Conservation (phyloP, 2,329 filamentous ascomycete genomes). For the Ophiostoma montium region DNA sequence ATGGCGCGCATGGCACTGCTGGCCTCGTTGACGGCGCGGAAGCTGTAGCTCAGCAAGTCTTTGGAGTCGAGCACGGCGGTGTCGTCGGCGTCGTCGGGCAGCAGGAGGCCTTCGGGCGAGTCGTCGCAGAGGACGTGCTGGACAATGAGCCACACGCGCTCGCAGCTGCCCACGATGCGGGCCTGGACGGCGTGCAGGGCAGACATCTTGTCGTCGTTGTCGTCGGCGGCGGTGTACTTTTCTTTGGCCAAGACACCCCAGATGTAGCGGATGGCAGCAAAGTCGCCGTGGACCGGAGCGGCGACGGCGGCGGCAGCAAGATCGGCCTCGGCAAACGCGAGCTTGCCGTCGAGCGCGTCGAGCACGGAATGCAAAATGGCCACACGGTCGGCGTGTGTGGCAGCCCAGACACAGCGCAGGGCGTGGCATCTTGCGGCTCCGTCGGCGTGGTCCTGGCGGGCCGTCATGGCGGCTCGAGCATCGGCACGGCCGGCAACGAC, state of each 20-base stretch:
- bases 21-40: conserved; percentile 86
- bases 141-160: conserved; percentile 64
- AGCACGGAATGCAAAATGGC: conserved; percentile 44
- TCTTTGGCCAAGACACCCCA: conserved; percentile 36
- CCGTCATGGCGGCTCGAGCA: conserved; percentile 50
- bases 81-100: conserved; percentile 55
- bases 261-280: conserved; percentile 51
- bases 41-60: conserved; percentile 85
- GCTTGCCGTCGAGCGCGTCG: conserved; percentile 47
- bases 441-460: conserved; percentile 83
- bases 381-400: conserved; percentile 26
- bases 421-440: conserved; percentile 69
- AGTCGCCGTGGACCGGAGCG: conserved; percentile 54
- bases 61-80: conserved; percentile 64
- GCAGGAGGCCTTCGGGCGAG: conserved; percentile 79
- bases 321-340: conserved; percentile 47
- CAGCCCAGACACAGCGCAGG: conserved; percentile 48
- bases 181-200: conserved; percentile 30
- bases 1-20: conserved; percentile 60
- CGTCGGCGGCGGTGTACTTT: conserved; percentile 22
- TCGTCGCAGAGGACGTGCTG: conserved; percentile 75
- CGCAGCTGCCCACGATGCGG: conserved; percentile 45
- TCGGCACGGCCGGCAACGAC: conserved; percentile 40
- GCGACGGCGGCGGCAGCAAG: conserved; percentile 52
- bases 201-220: conserved; percentile 20